Base-by-base conservation (phyloP, 2,329 filamentous ascomycete species). In the Plectosphaerella cucumerina region DNA sequence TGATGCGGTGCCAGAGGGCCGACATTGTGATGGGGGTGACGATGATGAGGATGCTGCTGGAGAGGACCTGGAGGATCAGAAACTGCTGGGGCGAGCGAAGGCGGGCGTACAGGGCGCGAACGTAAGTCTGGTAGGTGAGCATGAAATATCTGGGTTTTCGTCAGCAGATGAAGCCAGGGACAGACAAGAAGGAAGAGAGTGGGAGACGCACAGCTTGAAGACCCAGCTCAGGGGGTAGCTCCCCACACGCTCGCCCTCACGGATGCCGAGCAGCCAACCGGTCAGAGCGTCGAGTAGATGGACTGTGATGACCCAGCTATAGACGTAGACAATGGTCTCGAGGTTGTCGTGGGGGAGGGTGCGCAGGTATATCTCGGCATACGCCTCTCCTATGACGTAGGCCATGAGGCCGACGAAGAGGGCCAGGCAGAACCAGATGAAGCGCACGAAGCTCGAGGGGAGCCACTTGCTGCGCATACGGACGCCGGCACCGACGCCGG, bases 181-280 rank as follows among this genome's bases (percentile, higher is more conserved):
- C n/a, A n/a, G n/a, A 43, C 18, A 12, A 14, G 23, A 20, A 44
- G 9, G 18, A 39, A 17, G 46, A 17, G 6, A 47, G n/a, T 15
- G 15, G 23, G 22, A 4, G 20, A 68, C 79, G 68, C 62, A 85
- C 78, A 87, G 73, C 64, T 87, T 87, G 60, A 87, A 87, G 41
- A 86, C 79, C 80, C 83, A 87, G 57, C 82, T 84, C 51, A 87
- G 65, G n/a, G 84, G 84, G 59, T 87, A 87, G 62, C 81, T 86
- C 37, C 84, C 83, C 2, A 87, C 84, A 31, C 84, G 73, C 62
- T 87, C 81, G 45, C 84, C 84, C 58, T 86, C 81, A 48, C 77
- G 80, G 37, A 80, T 83, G 43, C 84, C 84, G 37, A 87, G 65
- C 45, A 87, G 84, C 81, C 82, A 87, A 2, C 82, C 84, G 0